Conservation (phyloP, 345 rosid species). For the Eucalyptus pauciflora region DNA sequence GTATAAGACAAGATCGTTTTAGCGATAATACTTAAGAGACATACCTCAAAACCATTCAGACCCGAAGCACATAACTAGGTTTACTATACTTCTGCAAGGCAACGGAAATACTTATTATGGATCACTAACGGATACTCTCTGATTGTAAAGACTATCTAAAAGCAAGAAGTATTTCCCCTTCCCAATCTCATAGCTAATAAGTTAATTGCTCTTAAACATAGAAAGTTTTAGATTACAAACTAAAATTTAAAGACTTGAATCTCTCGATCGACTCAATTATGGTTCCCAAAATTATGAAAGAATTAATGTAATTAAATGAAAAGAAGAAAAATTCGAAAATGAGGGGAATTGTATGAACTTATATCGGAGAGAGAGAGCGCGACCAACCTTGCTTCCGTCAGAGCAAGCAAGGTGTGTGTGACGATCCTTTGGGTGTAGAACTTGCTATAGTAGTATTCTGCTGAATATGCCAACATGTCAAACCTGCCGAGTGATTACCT, state of each 20-base stretch:
- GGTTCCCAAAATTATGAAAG: neutral
- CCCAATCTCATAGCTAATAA: neutral
- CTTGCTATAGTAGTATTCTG: too few species aligned
- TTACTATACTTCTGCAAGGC: neutral
- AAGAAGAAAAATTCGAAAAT: neutral
- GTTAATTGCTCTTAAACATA: neutral
- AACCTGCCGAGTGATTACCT: neutral
- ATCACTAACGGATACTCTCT: neutral
- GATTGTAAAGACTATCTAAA: neutral
- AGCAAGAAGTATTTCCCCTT: neutral
- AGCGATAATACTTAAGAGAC: neutral
- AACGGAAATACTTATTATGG: neutral
- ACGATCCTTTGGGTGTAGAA: too few species aligned
- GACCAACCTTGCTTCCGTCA: conserved; percentile 15
- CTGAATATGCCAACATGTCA: neutral
- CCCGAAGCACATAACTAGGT: too few species aligned
- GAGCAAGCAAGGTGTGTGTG: too few species aligned
- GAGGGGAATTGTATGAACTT: neutral
- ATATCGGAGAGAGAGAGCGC: neutral
- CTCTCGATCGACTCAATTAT: neutral
- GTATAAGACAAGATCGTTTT: conserved; percentile 2
- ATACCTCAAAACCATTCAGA: neutral
- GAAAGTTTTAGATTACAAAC: neutral
- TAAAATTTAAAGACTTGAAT: neutral
- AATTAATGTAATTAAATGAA: neutral